Conservation (phyloP, 2,329 filamentous ascomycete species). For the Penicillium sp. region DNA sequence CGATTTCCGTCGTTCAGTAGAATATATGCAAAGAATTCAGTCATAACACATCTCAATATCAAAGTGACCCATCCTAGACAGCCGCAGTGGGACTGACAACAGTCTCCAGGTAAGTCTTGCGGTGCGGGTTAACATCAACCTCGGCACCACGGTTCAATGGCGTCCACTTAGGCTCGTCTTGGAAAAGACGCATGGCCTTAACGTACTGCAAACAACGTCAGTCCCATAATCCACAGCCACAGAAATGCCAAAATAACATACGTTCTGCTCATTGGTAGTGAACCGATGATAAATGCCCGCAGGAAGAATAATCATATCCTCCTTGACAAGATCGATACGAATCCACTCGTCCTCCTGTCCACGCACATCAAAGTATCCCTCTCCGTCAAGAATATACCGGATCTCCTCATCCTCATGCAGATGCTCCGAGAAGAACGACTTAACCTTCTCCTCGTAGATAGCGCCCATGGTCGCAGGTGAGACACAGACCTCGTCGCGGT, state of each 20-base stretch:
- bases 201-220: conserved; percentile 65
- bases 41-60: conserved; percentile 11
- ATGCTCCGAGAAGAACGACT: conserved; percentile 91
- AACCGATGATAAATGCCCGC: conserved; percentile 97
- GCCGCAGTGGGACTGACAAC: conserved; percentile 25
- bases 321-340: conserved; percentile 76
- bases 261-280: conserved; percentile 87
- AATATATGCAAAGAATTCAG: conserved; percentile 6
- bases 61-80: conserved; percentile 16
- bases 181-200: conserved; percentile 93
- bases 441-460: conserved; percentile 89
- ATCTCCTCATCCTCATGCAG: conserved; percentile 99
- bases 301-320: conserved; percentile 88
- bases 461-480: conserved; percentile 82
- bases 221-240: neutral
- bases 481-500: conserved; percentile 89
- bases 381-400: conserved; percentile 82
- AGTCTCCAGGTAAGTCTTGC: conserved; percentile 69
- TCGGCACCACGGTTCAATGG: conserved; percentile 77
- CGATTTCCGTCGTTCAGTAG: neutral
- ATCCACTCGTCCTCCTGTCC: conserved; percentile 84
- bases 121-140: conserved; percentile 73
- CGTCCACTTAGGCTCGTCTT: conserved; percentile 98
- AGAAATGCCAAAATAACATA: conserved; percentile 49
- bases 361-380: conserved; percentile 90